These are phyloP conservation scores for Fusarium longipes DNA, from an alignment of 2,329 filamentous ascomycete species.

Conservation along the genomic window DNA sequence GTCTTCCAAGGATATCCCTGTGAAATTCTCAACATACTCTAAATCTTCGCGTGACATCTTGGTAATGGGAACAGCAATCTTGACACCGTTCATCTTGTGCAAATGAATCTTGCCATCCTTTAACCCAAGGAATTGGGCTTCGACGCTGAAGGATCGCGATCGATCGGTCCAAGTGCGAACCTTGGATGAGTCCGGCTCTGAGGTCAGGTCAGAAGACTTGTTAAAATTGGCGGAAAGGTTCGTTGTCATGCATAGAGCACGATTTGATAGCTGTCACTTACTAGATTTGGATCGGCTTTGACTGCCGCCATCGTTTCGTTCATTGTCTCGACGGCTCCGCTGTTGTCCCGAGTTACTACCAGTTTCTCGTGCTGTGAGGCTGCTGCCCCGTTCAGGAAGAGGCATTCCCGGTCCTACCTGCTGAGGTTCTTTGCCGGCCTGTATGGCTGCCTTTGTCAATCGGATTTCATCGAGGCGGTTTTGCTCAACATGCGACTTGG, in stretches of 20 bases:
- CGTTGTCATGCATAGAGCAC: not conserved
- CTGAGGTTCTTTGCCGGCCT: slow-evolving; percentile 66
- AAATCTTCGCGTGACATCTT: slow-evolving; percentile 98
- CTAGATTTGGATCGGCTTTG: slow-evolving; percentile 75
- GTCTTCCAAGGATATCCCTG: slow-evolving; percentile 91
- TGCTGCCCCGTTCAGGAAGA: slow-evolving; percentile 83
- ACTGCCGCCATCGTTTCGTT: slow-evolving; percentile 64
- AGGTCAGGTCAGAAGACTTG: slow-evolving; percentile 19
- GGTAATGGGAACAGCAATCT: slow-evolving; percentile 92
- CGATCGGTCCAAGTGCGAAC: slow-evolving; percentile 95
- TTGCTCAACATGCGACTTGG: slow-evolving; percentile 78
- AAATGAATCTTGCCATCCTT: slow-evolving; percentile 97
- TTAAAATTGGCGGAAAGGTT: not conserved
- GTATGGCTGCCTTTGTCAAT: slow-evolving; percentile 82
- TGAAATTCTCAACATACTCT: slow-evolving; percentile 89
- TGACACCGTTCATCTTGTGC: slow-evolving; percentile 97
- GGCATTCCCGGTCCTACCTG: slow-evolving; percentile 80
- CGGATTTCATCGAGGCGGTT: slow-evolving; percentile 83
- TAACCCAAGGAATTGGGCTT: slow-evolving; percentile 93
- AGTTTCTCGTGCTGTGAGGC: slow-evolving; percentile 74
- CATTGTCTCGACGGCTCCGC: slow-evolving; percentile 77
- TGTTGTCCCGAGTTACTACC: slow-evolving; percentile 76
- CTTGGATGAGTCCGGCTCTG: slow-evolving; percentile 85
- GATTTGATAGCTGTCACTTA: slow-evolving; percentile 59
- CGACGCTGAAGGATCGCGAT: slow-evolving; percentile 95